phyloP scores from a whole-genome alignment of 805 yeast genomes.

The Ogataea sp. region DNA sequence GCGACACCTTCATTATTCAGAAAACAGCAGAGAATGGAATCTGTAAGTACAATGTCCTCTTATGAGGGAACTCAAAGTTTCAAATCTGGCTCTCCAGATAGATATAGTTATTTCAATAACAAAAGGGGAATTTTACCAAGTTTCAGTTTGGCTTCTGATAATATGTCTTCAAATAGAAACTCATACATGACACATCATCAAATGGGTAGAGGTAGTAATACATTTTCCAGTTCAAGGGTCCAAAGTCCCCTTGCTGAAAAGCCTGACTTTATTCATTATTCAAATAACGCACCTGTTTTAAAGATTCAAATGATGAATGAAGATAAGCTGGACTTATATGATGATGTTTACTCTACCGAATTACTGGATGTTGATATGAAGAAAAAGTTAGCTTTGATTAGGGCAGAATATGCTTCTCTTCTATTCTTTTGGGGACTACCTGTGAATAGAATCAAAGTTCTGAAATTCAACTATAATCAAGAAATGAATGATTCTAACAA shows the following conservation, averaged over 20 bases:
- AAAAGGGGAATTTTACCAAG: conserved; percentile 18
- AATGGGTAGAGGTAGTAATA: background rate
- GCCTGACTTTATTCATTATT: background rate
- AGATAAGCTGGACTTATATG: conserved; percentile 34
- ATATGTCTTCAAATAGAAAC: conserved; percentile 7
- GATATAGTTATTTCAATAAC: conserved; percentile 15
- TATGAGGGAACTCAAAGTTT: conserved; percentile 7
- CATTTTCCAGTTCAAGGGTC: background rate
- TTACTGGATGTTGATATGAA: conserved; percentile 32
- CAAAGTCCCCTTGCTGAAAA: background rate
- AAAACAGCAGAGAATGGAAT: conserved; percentile 4
- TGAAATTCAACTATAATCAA: conserved; percentile 51
- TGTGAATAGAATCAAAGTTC: conserved; percentile 66
- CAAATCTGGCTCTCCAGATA: conserved; percentile 23
- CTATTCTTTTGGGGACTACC: conserved; percentile 80
- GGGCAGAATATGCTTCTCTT: conserved; percentile 71
- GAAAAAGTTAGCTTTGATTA: conserved; percentile 30
- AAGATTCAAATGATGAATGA: conserved; percentile 39
- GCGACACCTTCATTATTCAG: background rate
- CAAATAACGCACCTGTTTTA: conserved; percentile 20
- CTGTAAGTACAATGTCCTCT: conserved; percentile 9
- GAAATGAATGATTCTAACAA: conserved; percentile 5
- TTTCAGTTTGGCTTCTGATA: conserved; percentile 1
- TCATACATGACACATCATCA: background rate
- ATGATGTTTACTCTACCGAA: conserved; percentile 31